A percentile compares a stretch with the other conserved stretches of the same genome.
Conservation (phyloP, 192 early-diverging fungal species). For the Chytriomyces confervae region DNA sequence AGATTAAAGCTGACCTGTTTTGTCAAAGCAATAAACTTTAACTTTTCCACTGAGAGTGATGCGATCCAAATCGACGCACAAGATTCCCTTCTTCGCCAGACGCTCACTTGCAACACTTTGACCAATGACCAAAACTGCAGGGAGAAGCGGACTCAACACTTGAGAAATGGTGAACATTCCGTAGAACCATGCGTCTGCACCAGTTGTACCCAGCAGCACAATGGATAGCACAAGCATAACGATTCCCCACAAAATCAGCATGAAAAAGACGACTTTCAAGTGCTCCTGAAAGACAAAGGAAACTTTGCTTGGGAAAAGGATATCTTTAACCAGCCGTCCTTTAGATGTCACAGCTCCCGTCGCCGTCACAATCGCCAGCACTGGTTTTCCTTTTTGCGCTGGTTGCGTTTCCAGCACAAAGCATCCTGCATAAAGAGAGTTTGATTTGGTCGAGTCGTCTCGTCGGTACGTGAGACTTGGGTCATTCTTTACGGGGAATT, state of each 20-base stretch:
- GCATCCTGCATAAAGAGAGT: constrained; percentile 75
- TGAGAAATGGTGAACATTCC: constrained; percentile 76
- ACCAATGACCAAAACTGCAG: constrained; percentile 75
- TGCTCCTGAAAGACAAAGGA: constrained; percentile 83
- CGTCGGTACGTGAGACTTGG: constrained; percentile 31
- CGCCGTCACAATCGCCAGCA: constrained; percentile 65
- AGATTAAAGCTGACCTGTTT: constrained; percentile 50
- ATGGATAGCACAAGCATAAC: constrained; percentile 49
- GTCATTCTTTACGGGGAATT: constrained; percentile 70
- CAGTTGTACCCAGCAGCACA: constrained; percentile 39
- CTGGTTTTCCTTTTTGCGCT: constrained; percentile 30
- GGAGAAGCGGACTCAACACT: constrained; percentile 71
- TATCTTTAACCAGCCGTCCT: constrained; percentile 75
- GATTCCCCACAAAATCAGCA: constrained; percentile 72
- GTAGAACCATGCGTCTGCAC: constrained; percentile 75
- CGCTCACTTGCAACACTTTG: constrained; percentile 73
- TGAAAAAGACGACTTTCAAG: constrained; percentile 69
- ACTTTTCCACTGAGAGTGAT: constrained; percentile 79
- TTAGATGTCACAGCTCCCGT: constrained; percentile 74
- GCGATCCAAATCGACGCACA: constrained; percentile 74
- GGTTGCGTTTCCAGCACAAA: constrained; percentile 63
- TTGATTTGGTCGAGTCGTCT: constrained; percentile 51
- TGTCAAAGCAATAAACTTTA: constrained; percentile 77
- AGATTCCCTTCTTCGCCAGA: constrained; percentile 66
- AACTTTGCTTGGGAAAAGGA: constrained; percentile 71